A percentile compares a stretch with the other conserved stretches of the same genome.
Conservation (phyloP, 306 rosid genomes). For the Astragalus membranaceus region DNA sequence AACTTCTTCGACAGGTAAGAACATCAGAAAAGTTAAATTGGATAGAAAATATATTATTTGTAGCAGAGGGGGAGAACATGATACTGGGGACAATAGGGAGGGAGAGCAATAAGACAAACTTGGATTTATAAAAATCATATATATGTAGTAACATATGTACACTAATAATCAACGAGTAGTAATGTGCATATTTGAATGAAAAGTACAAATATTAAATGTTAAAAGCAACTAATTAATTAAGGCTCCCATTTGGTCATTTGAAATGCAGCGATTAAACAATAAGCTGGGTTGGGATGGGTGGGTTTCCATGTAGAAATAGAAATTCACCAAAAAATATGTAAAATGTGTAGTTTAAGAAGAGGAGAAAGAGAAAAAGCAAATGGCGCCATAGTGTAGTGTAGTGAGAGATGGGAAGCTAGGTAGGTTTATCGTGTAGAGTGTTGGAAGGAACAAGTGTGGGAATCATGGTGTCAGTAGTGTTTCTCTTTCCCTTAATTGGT, state of each 20-base stretch:
- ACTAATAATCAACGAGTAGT: too few species aligned
- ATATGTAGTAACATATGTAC: too few species aligned
- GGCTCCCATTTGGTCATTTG: not conserved
- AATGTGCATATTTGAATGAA: too few species aligned
- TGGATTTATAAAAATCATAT: not conserved
- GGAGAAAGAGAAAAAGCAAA: slow-evolving; percentile 24
- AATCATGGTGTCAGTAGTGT: slow-evolving; percentile 54
- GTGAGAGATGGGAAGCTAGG: not conserved
- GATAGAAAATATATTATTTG: not conserved
- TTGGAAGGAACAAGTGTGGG: slow-evolving; percentile 79
- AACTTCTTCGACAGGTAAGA: slow-evolving; percentile 19
- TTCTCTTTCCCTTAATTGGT: not conserved
- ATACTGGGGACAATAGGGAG: slow-evolving; percentile 24
- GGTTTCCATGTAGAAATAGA: slow-evolving; percentile 23
- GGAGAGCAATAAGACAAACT: slow-evolving; percentile 11
- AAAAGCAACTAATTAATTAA: too few species aligned
- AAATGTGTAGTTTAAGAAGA: slow-evolving; percentile 7
- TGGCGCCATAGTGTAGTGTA: not conserved
- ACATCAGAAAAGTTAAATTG: slow-evolving; percentile 34
- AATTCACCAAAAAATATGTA: too few species aligned
- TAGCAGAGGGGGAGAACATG: slow-evolving; percentile 17
- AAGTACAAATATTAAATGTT: too few species aligned
- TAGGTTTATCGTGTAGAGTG: slow-evolving; percentile 65
- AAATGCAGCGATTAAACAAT: not conserved
- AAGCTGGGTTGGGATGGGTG: too few species aligned